phyloP scores from a whole-genome alignment of 495 filamentous ascomycete genomes.

The Talaromyces proteolyticus region DNA sequence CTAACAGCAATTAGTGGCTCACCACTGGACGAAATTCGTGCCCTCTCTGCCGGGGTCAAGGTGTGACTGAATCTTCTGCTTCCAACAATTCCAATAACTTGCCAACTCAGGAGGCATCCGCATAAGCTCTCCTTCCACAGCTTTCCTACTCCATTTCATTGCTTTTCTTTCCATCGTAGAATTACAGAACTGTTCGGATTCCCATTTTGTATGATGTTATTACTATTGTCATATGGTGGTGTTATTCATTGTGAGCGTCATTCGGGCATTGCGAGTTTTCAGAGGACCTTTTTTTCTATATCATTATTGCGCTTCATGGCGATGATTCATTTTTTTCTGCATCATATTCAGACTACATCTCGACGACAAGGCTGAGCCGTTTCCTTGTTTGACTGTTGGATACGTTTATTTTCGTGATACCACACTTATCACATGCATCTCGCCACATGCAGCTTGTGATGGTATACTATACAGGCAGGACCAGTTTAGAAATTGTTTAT shows the following conservation, averaged over 20 bases:
- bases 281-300: not conserved
- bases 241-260: not conserved
- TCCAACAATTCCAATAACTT: not conserved
- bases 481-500: too few species aligned
- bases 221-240: not conserved
- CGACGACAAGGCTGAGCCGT: too few species aligned
- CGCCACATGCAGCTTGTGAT: too few species aligned
- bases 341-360: not conserved
- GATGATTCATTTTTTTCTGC: not conserved
- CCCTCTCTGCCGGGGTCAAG: slow-evolving; percentile 66
- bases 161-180: not conserved
- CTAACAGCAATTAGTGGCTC: slow-evolving; percentile 51
- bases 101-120: slow-evolving; percentile 1
- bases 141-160: not conserved
- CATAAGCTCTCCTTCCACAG: not conserved
- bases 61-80: slow-evolving; percentile 43
- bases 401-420: not conserved
- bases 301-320: not conserved
- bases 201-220: not conserved
- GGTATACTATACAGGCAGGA: too few species aligned
- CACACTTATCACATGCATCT: too few species aligned
- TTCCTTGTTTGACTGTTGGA: not conserved
- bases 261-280: not conserved
- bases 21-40: slow-evolving; percentile 77
- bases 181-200: not conserved